Conservation (phyloP, 169 alveolate species). For the Plasmodium sp. region DNA sequence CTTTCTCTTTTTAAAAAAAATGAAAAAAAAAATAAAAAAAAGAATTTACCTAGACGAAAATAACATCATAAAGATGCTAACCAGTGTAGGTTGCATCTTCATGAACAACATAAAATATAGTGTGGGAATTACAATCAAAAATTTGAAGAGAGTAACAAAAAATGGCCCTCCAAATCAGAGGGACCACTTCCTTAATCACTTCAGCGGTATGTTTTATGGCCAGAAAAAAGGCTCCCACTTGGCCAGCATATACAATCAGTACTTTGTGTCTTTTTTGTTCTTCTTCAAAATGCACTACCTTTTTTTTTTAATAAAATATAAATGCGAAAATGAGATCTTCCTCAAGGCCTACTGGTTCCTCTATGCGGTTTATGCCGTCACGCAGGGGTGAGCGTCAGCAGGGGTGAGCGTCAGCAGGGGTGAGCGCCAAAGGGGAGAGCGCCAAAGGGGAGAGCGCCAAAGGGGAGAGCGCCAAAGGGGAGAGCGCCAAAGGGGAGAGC, state of each 20-base stretch:
- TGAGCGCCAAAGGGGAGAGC: too few relatives aligned
- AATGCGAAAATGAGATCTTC: slow-evolving; percentile 28
- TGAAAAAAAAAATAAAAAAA: slow-evolving; percentile 17
- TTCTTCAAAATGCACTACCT: slow-evolving; percentile 61
- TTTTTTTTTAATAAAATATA: slow-evolving; percentile 41
- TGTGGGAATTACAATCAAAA: background rate
- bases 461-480: too few relatives aligned
- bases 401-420: too few relatives aligned
- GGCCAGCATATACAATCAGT: slow-evolving; percentile 33
- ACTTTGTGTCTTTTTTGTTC: slow-evolving; percentile 40
- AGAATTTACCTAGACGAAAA: slow-evolving; percentile 11
- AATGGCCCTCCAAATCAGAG: slow-evolving; percentile 16
- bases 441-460: too few relatives aligned
- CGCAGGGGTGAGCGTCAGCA: background rate
- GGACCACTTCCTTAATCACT: slow-evolving; percentile 46
- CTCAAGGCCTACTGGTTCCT: slow-evolving; percentile 37
- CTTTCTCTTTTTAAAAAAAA: slow-evolving; percentile 56
- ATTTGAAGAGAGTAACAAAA: slow-evolving; percentile 1
- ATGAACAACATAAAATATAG: slow-evolving; percentile 46
- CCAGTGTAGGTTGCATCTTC: slow-evolving; percentile 48
- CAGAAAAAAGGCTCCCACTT: slow-evolving; percentile 6
- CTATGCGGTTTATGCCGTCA: slow-evolving; percentile 33
- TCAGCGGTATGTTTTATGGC: slow-evolving; percentile 27
- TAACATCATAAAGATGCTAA: slow-evolving; percentile 4
- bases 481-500: background rate